A percentile compares a stretch with the other conserved stretches of the same genome.
phyloP scores from a whole-genome alignment of 345 rosid genomes.

The Salix arbutifolia region DNA sequence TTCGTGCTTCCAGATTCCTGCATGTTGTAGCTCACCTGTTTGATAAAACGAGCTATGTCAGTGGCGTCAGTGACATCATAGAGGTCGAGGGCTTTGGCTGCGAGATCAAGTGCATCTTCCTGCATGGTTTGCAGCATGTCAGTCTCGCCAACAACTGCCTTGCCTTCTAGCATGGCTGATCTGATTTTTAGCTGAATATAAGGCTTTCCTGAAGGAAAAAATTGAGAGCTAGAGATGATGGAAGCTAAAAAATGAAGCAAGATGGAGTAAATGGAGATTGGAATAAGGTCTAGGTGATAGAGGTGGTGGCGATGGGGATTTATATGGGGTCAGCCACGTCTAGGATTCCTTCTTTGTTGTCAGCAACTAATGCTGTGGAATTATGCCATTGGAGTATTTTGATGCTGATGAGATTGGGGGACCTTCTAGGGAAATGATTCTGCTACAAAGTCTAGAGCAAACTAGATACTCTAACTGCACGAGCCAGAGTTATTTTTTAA shows the following conservation, averaged over 20 bases:
- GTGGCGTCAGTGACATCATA: slow-evolving; percentile 70
- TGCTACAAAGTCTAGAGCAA: not conserved
- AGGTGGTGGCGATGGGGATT: not conserved
- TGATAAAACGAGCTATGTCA: slow-evolving; percentile 68
- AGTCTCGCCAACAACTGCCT: slow-evolving; percentile 70
- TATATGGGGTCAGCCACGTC: slow-evolving; percentile 18
- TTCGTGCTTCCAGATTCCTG: no score
- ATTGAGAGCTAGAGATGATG: not conserved
- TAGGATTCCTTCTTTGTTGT: slow-evolving; percentile 8
- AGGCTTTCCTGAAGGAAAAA: not conserved
- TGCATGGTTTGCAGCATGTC: slow-evolving; percentile 84
- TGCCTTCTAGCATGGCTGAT: slow-evolving; percentile 74
- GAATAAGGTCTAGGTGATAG: not conserved
- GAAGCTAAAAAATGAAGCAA: not conserved
- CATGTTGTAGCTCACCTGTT: slow-evolving; percentile 41
- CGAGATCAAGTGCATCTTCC: slow-evolving; percentile 59
- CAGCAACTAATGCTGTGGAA: slow-evolving; percentile 5
- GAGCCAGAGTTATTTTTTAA: no score
- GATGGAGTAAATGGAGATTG: no score
- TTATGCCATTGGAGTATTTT: not conserved
- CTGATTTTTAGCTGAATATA: not conserved
- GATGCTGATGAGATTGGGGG: not conserved
- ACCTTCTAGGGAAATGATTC: not conserved
- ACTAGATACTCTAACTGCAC: no score
- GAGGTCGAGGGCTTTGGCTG: slow-evolving; percentile 73